Percentiles rank a stretch among this genome's conserved stretches.
These are phyloP conservation scores for Backusella mclennaniae DNA, from an alignment of 192 early-diverging fungal species.

Conservation along the genomic window DNA sequence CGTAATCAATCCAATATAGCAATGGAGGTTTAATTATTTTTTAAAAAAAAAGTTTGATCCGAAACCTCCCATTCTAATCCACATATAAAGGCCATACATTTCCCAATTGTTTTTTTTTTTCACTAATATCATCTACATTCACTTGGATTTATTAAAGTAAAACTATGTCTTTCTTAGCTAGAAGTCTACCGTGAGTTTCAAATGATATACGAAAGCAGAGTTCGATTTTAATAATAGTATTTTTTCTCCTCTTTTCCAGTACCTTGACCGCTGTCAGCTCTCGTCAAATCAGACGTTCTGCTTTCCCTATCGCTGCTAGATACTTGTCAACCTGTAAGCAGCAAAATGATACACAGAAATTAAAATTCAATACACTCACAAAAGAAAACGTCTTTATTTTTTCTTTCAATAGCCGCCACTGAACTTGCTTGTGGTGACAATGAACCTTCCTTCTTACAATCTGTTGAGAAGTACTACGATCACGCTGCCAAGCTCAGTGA, in stretches of 20 bases:
- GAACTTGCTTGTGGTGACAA: constrained; percentile 58
- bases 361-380: background rate
- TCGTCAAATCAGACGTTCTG: background rate
- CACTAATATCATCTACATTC: background rate
- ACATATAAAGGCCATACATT: background rate
- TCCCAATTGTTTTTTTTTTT: background rate
- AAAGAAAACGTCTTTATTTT: background rate
- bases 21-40: background rate
- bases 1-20: background rate
- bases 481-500: constrained; percentile 66
- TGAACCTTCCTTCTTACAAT: constrained; percentile 71
- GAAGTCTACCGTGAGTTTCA: constrained; percentile 5
- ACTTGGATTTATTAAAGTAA: constrained; percentile 1
- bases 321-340: constrained; percentile 31
- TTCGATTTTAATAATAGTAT: background rate
- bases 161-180: background rate
- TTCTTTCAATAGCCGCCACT: constrained; percentile 37
- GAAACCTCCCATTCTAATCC: background rate
- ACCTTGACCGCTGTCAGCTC: constrained; percentile 6
- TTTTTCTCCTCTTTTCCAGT: background rate
- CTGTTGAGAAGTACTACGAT: constrained; percentile 72
- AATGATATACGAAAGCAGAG: background rate
- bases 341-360: background rate
- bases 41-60: background rate
- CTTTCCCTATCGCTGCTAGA: constrained; percentile 25